A percentile compares a stretch with the other conserved stretches of the same genome.
These are phyloP conservation scores for Leptodermis oblonga DNA, from an alignment of 257 asterid genomes.

Conservation along the genomic window DNA sequence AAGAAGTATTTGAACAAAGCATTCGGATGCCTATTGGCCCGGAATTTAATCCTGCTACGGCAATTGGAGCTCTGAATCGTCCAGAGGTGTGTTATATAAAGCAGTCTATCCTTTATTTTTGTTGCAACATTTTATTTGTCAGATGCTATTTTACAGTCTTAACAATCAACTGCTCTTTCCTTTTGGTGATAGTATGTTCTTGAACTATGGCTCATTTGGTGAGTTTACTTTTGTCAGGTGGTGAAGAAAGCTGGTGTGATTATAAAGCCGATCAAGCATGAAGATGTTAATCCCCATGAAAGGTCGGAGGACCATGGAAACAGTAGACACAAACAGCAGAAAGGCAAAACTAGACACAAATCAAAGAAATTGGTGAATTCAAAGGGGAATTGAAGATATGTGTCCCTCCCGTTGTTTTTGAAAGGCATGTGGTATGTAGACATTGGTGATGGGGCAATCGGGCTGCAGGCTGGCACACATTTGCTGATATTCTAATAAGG, in stretches of 20 bases:
- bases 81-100: constrained; percentile 58
- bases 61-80: constrained; percentile 73
- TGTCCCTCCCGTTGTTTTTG: not conserved
- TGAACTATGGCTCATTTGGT: constrained; percentile 1
- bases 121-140: not conserved
- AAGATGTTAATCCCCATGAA: constrained; percentile 53
- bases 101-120: not conserved
- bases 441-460: too few relatives aligned
- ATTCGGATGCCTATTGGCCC: constrained; percentile 95
- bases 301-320: constrained; percentile 33
- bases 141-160: not conserved
- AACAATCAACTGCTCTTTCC: not conserved
- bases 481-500: too few relatives aligned
- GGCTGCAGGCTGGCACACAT: too few relatives aligned
- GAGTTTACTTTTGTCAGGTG: constrained; percentile 44
- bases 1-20: constrained; percentile 78
- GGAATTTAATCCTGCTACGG: constrained; percentile 69
- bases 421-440: not conserved
- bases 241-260: constrained; percentile 69
- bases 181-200: not conserved
- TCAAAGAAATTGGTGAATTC: constrained; percentile 14
- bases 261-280: constrained; percentile 64
- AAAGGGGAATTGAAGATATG: constrained; percentile 6
- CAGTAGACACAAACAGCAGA: constrained; percentile 38
- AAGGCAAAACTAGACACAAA: constrained; percentile 23